Percentiles rank a stretch among this genome's conserved stretches.
Evolutionary conservation across 176 grass and related monocot genomes (phyloP).

Genomic region (Rhynchospora tenuis): DNA sequence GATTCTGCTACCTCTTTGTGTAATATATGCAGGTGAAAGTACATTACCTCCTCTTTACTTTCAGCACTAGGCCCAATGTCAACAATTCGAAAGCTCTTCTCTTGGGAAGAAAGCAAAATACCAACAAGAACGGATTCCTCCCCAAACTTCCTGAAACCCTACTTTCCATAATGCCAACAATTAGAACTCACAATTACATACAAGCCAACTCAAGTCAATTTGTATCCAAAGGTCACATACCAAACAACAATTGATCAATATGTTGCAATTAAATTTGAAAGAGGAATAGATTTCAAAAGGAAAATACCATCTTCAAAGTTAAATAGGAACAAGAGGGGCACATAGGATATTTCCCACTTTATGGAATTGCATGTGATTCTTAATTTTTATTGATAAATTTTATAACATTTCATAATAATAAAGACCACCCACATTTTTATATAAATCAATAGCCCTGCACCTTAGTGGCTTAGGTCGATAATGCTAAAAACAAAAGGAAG

Average conservation of each 20-base stretch:
- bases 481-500: slow-evolving; percentile 23
- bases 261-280: slow-evolving; percentile 7
- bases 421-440: background rate
- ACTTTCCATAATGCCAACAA: slow-evolving; percentile 11
- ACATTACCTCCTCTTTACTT: slow-evolving; percentile 60
- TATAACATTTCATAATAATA: background rate
- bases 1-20: background rate
- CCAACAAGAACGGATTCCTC: slow-evolving; percentile 55
- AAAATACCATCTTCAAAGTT: background rate
- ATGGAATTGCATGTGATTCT: background rate
- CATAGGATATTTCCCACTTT: background rate
- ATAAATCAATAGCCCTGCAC: background rate
- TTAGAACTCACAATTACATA: background rate
- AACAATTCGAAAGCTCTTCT: slow-evolving; percentile 68
- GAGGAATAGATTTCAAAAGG: background rate
- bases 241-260: background rate
- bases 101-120: slow-evolving; percentile 57
- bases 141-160: slow-evolving; percentile 88
- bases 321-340: background rate
- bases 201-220: background rate
- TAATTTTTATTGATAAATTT: background rate
- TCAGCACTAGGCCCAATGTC: slow-evolving; percentile 88
- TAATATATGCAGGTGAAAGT: background rate
- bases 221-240: background rate
- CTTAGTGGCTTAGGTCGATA: background rate